Evolutionary conservation across 345 rosid species (phyloP).

Genomic region (Stellera chamaejasme): DNA sequence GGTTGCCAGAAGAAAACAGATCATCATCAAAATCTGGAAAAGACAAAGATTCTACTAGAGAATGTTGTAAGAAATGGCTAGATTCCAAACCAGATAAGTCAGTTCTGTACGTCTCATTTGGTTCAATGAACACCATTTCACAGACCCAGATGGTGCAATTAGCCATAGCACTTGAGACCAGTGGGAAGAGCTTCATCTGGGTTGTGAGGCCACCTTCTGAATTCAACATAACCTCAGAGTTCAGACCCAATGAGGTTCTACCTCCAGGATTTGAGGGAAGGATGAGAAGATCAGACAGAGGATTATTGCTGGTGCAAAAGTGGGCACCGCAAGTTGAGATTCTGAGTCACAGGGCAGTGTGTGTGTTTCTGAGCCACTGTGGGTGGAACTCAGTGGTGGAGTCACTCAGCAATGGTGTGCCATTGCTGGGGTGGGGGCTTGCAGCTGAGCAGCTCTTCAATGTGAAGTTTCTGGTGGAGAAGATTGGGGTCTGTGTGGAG

Average conservation of each 20-base stretch:
- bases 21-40: constrained; percentile 10
- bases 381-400: constrained; percentile 85
- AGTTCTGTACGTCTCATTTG: constrained; percentile 58
- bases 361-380: constrained; percentile 65
- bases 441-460: constrained; percentile 76
- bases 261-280: constrained; percentile 48
- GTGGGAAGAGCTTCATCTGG: constrained; percentile 60
- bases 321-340: constrained; percentile 77
- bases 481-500: constrained; percentile 51
- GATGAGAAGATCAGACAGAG: constrained; percentile 26
- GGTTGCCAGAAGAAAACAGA: constrained; percentile 20
- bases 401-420: constrained; percentile 49
- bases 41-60: constrained; percentile 14
- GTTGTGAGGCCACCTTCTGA: constrained; percentile 69
- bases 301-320: constrained; percentile 31
- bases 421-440: constrained; percentile 75
- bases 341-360: constrained; percentile 40
- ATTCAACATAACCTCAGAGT: constrained; percentile 38
- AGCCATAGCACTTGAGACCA: constrained; percentile 48
- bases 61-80: constrained; percentile 39
- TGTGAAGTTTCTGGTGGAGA: constrained; percentile 45
- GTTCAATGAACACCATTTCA: constrained; percentile 54
- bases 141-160: constrained; percentile 48
- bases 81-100: constrained; percentile 48
- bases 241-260: constrained; percentile 34